A percentile compares a stretch with the other conserved stretches of the same genome.
phyloP scores from a whole-genome alignment of 495 filamentous ascomycete genomes.

The Penicillium canariense region DNA sequence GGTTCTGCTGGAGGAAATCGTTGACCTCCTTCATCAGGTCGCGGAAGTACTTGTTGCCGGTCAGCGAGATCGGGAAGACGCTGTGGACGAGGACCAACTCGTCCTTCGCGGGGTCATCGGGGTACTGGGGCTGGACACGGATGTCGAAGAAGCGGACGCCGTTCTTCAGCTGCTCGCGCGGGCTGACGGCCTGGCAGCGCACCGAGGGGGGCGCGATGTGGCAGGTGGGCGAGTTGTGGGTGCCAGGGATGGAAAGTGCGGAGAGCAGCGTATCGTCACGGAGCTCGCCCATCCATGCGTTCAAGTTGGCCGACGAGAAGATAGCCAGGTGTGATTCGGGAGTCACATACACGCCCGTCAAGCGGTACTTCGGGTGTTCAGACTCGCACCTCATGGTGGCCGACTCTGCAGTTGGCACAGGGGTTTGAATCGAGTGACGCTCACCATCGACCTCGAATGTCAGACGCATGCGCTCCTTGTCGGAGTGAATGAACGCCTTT shows the following conservation, averaged over 20 bases:
- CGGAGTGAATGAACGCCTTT: conserved; percentile 39
- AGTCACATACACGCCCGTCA: conserved; percentile 72
- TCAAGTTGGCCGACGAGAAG: conserved; percentile 67
- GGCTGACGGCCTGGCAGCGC: conserved; percentile 81
- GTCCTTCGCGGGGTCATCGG: conserved; percentile 53
- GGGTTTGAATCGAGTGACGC: conserved; percentile 59
- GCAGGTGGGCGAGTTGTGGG: conserved; percentile 89
- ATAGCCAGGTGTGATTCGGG: conserved; percentile 66
- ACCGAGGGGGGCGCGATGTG: conserved; percentile 85
- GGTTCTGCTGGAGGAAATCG: conserved; percentile 73
- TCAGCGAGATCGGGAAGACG: conserved; percentile 71
- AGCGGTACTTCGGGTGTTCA: conserved; percentile 57
- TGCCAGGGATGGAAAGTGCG: conserved; percentile 86
- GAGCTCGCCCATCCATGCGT: conserved; percentile 78
- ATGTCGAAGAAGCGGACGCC: conserved; percentile 95
- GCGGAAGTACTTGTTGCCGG: conserved; percentile 71
- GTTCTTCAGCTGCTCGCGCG: conserved; percentile 76
- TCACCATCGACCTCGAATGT: conserved; percentile 61
- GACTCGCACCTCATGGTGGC: conserved; percentile 54
- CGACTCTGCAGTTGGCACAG: conserved; percentile 53
- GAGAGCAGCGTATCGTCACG: conserved; percentile 67
- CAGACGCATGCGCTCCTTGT: conserved; percentile 58
- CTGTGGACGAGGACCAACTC: conserved; percentile 70
- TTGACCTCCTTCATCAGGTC: conserved; percentile 66
- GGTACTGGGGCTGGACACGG: conserved; percentile 64